Evolutionary conservation across 2,329 filamentous ascomycete species (phyloP).

Genomic region (Diaporthe nobilis): DNA sequence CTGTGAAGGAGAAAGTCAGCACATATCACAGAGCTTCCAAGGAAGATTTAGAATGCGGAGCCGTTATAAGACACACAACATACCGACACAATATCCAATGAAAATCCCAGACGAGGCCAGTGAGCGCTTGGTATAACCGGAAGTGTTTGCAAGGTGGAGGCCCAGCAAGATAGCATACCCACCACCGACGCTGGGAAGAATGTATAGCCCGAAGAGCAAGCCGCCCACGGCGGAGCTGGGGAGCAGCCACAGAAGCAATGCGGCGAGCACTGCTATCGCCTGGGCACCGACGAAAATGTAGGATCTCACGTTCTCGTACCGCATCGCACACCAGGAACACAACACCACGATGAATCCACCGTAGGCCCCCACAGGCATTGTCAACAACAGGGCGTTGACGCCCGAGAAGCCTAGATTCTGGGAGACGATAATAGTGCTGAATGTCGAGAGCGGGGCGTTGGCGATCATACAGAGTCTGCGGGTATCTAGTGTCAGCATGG

Average conservation of each 20-base stretch:
- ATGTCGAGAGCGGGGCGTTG: slow-evolving; percentile 77
- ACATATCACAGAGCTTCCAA: background rate
- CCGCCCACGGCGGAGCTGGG: slow-evolving; percentile 58
- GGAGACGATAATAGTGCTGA: slow-evolving; percentile 68
- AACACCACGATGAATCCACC: slow-evolving; percentile 50
- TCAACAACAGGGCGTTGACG: slow-evolving; percentile 47
- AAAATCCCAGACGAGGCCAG: slow-evolving; percentile 64
- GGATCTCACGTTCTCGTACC: slow-evolving; percentile 50
- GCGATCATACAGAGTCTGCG: slow-evolving; percentile 64
- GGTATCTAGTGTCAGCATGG: too few species aligned
- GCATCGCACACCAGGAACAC: slow-evolving; percentile 56
- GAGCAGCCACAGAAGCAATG: slow-evolving; percentile 59
- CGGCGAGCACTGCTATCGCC: slow-evolving; percentile 57
- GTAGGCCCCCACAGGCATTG: slow-evolving; percentile 49
- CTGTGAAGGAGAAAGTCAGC: slow-evolving; percentile 13
- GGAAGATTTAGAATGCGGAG: background rate
- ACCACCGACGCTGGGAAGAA: slow-evolving; percentile 59
- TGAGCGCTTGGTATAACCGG: slow-evolving; percentile 66
- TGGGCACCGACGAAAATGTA: slow-evolving; percentile 58
- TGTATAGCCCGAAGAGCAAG: slow-evolving; percentile 63
- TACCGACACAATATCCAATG: slow-evolving; percentile 65
- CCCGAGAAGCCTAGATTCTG: slow-evolving; percentile 49
- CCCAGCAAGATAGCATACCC: slow-evolving; percentile 66
- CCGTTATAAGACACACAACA: too few species aligned
- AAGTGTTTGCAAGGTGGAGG: slow-evolving; percentile 63